Conservation (phyloP, 805 yeast genomes). For the Saturnispora silvae region DNA sequence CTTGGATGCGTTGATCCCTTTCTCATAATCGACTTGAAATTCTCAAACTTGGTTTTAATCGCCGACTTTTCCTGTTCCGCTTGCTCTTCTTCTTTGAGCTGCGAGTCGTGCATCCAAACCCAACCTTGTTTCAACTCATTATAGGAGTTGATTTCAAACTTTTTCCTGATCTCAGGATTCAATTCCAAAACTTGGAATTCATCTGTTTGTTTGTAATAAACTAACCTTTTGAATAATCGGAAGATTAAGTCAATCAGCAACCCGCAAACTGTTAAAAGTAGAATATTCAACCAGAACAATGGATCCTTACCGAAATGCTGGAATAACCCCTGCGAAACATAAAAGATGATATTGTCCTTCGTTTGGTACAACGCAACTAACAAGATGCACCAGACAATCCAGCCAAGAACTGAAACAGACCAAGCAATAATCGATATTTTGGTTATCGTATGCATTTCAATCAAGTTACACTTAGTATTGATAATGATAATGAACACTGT, state of each 20-base stretch:
- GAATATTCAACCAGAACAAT: constrained; percentile 78
- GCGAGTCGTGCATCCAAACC: constrained; percentile 41
- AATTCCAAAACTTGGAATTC: constrained; percentile 69
- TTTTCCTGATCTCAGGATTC: constrained; percentile 51
- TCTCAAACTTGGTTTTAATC: constrained; percentile 15
- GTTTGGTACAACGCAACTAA: constrained; percentile 57
- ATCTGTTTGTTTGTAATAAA: constrained; percentile 67
- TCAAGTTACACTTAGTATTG: constrained; percentile 64
- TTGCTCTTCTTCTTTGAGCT: constrained; percentile 18
- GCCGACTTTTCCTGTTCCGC: constrained; percentile 11
- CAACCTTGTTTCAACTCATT: constrained; percentile 70
- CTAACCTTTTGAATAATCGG: constrained; percentile 43
- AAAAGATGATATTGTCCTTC: constrained; percentile 49
- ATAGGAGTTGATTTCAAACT: constrained; percentile 64
- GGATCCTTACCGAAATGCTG: constrained; percentile 67
- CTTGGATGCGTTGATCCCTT: constrained; percentile 28
- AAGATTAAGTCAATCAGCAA: constrained; percentile 55
- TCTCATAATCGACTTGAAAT: constrained; percentile 23
- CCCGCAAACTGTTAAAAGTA: constrained; percentile 48
- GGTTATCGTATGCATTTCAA: constrained; percentile 72
- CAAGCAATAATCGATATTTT: constrained; percentile 58
- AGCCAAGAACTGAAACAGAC: constrained; percentile 69
- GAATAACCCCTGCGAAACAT: constrained; percentile 58
- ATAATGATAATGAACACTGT: constrained; percentile 64
- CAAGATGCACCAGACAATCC: constrained; percentile 73